phyloP scores from a whole-genome alignment of 2,329 filamentous ascomycete species.

The Dothideomycetes sp. region DNA sequence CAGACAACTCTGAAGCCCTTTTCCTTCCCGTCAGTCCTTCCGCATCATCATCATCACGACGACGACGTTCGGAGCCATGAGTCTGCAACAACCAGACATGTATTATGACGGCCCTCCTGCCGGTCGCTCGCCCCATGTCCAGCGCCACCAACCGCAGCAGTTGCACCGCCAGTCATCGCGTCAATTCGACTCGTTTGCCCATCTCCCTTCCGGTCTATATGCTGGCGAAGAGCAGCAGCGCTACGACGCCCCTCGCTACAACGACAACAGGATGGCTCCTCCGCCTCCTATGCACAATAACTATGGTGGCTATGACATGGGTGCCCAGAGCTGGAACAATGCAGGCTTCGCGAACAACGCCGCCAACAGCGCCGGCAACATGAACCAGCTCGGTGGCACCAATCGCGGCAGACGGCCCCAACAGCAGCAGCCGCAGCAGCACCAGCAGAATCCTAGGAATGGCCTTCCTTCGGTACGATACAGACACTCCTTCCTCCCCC shows the following conservation, averaged over 20 bases:
- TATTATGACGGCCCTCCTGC: slow-evolving; percentile 64
- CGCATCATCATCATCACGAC: not conserved
- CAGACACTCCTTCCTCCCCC: slow-evolving; percentile 4
- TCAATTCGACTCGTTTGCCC: slow-evolving; percentile 58
- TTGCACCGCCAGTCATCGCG: slow-evolving; percentile 65
- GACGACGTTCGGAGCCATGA: slow-evolving; percentile 12
- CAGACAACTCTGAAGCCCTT: slow-evolving; percentile 12
- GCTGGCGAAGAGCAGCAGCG: slow-evolving; percentile 53
- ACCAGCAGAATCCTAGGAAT: slow-evolving; percentile 36
- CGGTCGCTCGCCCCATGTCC: slow-evolving; percentile 61
- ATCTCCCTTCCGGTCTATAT: slow-evolving; percentile 60
- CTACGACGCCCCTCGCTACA: slow-evolving; percentile 45
- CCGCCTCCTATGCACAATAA: slow-evolving; percentile 35
- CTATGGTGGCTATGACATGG: slow-evolving; percentile 60
- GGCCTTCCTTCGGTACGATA: slow-evolving; percentile 65
- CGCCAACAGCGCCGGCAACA: slow-evolving; percentile 55
- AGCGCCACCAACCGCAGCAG: slow-evolving; percentile 56
- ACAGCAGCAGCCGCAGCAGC: too few relatives aligned
- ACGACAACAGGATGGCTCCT: slow-evolving; percentile 51
- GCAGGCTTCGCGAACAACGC: slow-evolving; percentile 56
- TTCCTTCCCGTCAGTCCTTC: not conserved
- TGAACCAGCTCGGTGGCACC: slow-evolving; percentile 29
- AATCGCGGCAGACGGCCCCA: slow-evolving; percentile 42
- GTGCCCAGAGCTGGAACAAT: slow-evolving; percentile 71
- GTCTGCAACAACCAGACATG: slow-evolving; percentile 45